Conservation (phyloP, 306 rosid genomes). For the Psophocarpus tetragonolobus region DNA sequence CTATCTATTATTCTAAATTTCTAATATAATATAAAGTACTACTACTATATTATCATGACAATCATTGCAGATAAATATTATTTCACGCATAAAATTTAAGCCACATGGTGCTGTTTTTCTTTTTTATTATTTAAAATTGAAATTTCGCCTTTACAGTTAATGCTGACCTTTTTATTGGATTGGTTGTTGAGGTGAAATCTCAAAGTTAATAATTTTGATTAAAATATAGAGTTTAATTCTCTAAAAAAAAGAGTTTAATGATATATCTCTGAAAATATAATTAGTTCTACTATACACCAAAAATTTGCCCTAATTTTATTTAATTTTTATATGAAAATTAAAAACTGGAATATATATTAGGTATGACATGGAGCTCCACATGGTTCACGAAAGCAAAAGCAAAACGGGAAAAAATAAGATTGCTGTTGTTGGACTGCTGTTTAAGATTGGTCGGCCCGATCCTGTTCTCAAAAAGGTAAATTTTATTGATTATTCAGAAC, state of each 20-base stretch:
- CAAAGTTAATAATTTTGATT: no score
- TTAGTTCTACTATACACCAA: no score
- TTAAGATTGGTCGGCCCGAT: slow-evolving; percentile 55
- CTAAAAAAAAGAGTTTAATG: no score
- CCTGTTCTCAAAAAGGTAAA: slow-evolving; percentile 55
- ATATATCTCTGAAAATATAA: no score
- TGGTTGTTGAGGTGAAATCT: not conserved
- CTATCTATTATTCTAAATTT: not conserved
- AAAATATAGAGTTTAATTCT: no score
- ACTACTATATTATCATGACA: not conserved
- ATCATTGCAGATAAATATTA: not conserved
- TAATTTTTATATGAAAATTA: no score
- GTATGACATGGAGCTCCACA: slow-evolving; percentile 72
- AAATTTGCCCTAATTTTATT: not conserved
- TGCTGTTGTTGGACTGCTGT: slow-evolving; percentile 63
- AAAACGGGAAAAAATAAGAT: slow-evolving; percentile 24
- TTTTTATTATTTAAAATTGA: not conserved
- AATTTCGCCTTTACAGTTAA: not conserved
- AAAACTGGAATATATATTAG: slow-evolving; percentile 33
- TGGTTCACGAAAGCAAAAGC: slow-evolving; percentile 57
- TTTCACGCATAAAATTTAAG: not conserved
- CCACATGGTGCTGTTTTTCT: not conserved
- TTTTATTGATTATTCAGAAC: not conserved
- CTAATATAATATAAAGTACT: not conserved
- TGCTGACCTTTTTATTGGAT: no score